Evolutionary conservation across 257 asterid species (phyloP), one percentile per base, ranked within the genome.

Genomic region (Primulina huaijiensis): DNA sequence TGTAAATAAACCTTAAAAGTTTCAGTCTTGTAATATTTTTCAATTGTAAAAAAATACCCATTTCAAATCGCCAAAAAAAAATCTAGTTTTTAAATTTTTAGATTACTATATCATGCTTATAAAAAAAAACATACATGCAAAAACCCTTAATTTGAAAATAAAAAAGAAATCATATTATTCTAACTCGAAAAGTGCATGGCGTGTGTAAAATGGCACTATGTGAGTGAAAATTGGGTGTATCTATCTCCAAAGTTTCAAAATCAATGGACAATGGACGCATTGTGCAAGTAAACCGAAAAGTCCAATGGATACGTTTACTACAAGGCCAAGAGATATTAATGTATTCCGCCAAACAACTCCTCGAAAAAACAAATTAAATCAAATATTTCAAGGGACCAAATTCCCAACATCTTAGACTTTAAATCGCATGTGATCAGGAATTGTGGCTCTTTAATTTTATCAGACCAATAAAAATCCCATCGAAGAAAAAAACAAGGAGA

Each of bases 1-100:
- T 94, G 99, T 93, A 87, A 71, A 64, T 73, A 71, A 69, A 62
- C 68, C 72, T 71, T 65, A 52, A 29, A 37, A 63, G 60, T 74
- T 71, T 17, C 68, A 14, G 4, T 71, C 58, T 46, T 14, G 29
- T 27, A 27, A 27, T 2, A 27, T 27, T 27, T 27, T 27, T 27
- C 29, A 27, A 27, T 1, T 27, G 3, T 27, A 27, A 27, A 27
- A 21, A 27, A 27, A 27, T 27, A 27, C 29, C 3, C 29, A 27
- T 27, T 0, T 27, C 29, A 27, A 1, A 27, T 27, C 1, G 1
- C 29, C 0, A 27, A 27, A 27, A 27, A 27, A 27, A 27, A n/a
- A n/a, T n/a, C n/a, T n/a, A n/a, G n/a, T 27, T 27, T 27, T 27
- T 0, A 27, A 2, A 27, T 27, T 27, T 27, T 27, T 27, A 27